Conservation (phyloP, 1,139 yeast genomes). For the Hyphopichia pseudoburtonii region DNA sequence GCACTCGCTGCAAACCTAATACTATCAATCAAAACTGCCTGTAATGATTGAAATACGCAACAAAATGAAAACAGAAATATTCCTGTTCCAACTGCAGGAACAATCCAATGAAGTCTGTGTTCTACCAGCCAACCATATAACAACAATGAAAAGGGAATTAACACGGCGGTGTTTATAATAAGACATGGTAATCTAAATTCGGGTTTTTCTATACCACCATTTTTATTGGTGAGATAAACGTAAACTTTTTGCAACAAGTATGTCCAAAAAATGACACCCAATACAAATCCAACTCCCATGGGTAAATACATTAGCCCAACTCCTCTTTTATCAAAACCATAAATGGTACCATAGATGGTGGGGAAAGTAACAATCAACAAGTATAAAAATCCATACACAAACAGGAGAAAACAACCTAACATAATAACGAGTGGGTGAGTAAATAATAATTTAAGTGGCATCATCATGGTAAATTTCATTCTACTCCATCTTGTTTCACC, state of each 20-base stretch:
- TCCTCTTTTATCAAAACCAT: constrained; percentile 34
- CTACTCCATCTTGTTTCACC: constrained; percentile 33
- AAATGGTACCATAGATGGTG: constrained; percentile 29
- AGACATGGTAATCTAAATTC: constrained; percentile 46
- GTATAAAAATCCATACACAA: constrained; percentile 49
- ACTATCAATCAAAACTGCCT: constrained; percentile 45
- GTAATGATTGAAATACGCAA: constrained; percentile 45
- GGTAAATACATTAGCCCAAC: constrained; percentile 47
- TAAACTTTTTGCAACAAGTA: constrained; percentile 31
- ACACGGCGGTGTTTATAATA: constrained; percentile 31
- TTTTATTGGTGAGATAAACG: constrained; percentile 24
- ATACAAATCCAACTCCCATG: constrained; percentile 43
- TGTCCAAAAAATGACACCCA: constrained; percentile 46
- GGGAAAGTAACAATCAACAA: constrained; percentile 48
- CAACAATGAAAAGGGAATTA: constrained; percentile 40
- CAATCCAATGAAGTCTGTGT: constrained; percentile 43
- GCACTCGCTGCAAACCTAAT: constrained; percentile 45
- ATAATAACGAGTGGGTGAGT: constrained; percentile 50
- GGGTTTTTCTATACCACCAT: constrained; percentile 41
- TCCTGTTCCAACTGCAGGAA: constrained; percentile 46
- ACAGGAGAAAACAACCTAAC: constrained; percentile 47
- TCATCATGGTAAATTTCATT: constrained; percentile 32
- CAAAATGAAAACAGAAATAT: constrained; percentile 46
- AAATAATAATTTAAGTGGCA: constrained; percentile 40
- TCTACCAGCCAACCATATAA: constrained; percentile 52